Conservation (phyloP, 805 yeast genomes). For the Soucietia sequanensis region DNA sequence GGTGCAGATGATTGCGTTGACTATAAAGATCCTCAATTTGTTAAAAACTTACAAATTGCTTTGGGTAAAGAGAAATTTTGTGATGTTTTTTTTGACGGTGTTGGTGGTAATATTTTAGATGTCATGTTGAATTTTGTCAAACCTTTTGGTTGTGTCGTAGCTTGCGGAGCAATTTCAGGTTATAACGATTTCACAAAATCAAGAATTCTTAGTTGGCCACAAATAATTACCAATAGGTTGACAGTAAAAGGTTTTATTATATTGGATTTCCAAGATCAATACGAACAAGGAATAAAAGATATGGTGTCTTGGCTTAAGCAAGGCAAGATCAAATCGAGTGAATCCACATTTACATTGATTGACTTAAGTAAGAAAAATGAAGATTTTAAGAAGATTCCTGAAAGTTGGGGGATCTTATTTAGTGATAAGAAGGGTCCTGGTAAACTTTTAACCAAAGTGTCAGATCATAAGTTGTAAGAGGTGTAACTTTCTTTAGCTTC, state of each 20-base stretch:
- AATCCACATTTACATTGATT: constrained; percentile 13
- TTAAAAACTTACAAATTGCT: constrained; percentile 33
- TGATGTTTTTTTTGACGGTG: constrained; percentile 24
- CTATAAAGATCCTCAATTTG: constrained; percentile 32
- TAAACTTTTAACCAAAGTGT: constrained; percentile 39
- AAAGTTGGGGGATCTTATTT: constrained; percentile 46
- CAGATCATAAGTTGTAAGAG: neutral
- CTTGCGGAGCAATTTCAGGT: constrained; percentile 31
- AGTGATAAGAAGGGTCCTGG: constrained; percentile 42
- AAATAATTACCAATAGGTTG: constrained; percentile 16
- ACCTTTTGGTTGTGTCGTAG: constrained; percentile 21
- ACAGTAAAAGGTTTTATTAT: constrained; percentile 20
- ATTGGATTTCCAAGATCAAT: constrained; percentile 12
- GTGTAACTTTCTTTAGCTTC: too few species aligned
- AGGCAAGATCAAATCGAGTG: constrained; percentile 14
- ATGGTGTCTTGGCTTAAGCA: constrained; percentile 13
- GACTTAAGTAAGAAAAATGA: constrained; percentile 34
- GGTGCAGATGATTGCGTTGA: constrained; percentile 24
- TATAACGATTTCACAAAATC: constrained; percentile 22
- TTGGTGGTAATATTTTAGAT: constrained; percentile 23
- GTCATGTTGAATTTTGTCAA: constrained; percentile 13
- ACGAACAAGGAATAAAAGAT: constrained; percentile 10
- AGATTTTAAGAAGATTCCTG: constrained; percentile 43
- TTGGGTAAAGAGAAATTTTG: constrained; percentile 31
- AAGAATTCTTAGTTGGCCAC: constrained; percentile 20